Evolutionary conservation across 129 eudicot genomes (phyloP), one percentile per base, ranked within the genome.

Genomic region (Tagetes patula): DNA sequence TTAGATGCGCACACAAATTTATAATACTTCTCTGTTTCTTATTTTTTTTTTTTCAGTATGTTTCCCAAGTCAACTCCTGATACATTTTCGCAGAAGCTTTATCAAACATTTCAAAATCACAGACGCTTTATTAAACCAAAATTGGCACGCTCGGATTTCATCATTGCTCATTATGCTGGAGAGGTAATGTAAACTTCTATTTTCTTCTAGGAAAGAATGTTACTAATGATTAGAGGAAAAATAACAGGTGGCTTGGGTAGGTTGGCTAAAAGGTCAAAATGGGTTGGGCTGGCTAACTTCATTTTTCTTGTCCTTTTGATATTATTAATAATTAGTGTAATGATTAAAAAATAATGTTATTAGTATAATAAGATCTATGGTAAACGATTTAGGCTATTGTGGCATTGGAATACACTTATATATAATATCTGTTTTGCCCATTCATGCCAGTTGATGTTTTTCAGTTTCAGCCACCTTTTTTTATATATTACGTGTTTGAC

Each of bases 1-100:
- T 33, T 54, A 13, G 30, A 48, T 41, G 43, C 36, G 11, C 14
- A 0, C 47, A 55, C 32, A 34, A 42, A 43, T 14, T 40, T 70
- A 54, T 54, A 69, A 43, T 66, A 55, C 53, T 74, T 62, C 42
- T 38, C 40, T 37, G 58, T 12, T 40, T 13, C 69, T 54, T n/a
- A n/a, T n/a, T n/a, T n/a, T 70, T 60, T 60, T 73, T 74, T 55
- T 33, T 84, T 72, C 77, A 92, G 96, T 83, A 92, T 92, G 98
- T 89, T 92, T 73, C 98, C 98, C 37, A 84, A 96, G 80, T 92
- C 96, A 48, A 92, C 98, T 13, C 88, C 87, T 85, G 96, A 85
- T 76, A 89, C 98, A n/a, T 89, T 92, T 81, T 86, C 96, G 27
- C 91, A 92, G 48, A 92, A 89, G 89, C 84, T 92, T 47, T 89